These are phyloP conservation scores for Fusarium circinatum DNA, from an alignment of 2,329 filamentous ascomycete genomes.

Conservation along the genomic window DNA sequence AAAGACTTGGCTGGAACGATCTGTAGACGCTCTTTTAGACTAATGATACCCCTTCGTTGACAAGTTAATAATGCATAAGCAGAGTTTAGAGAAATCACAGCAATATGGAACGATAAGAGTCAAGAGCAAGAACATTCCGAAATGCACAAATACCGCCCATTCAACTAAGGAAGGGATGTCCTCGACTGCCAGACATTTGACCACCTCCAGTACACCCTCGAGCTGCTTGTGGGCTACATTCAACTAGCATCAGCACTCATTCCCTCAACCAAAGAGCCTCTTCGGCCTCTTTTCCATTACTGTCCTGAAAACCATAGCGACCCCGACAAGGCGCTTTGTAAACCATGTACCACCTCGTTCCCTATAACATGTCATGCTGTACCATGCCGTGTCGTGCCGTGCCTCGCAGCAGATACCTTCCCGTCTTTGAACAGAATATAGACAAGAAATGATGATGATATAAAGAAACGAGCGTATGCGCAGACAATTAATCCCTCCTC, in stretches of 20 bases:
- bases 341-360: slow-evolving; percentile 6
- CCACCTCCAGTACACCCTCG: slow-evolving; percentile 4
- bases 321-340: background rate
- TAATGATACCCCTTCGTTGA: slow-evolving; percentile 37
- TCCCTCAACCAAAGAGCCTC: background rate
- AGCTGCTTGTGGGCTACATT: background rate
- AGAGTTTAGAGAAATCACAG: background rate
- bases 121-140: slow-evolving; percentile 37
- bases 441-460: slow-evolving; percentile 24
- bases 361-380: slow-evolving; percentile 8
- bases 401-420: slow-evolving; percentile 43
- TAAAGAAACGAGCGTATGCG: slow-evolving; percentile 26
- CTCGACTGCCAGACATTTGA: slow-evolving; percentile 13
- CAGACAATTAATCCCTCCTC: slow-evolving; percentile 33
- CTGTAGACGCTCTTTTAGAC: slow-evolving; percentile 17
- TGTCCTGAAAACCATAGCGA: background rate
- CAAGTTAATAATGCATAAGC: background rate
- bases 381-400: slow-evolving; percentile 12
- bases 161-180: slow-evolving; percentile 40
- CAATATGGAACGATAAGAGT: background rate
- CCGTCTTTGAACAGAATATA: slow-evolving; percentile 35
- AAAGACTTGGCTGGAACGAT: slow-evolving; percentile 64
- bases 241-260: background rate
- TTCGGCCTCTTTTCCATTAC: background rate
- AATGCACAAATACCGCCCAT: slow-evolving; percentile 45